Conservation (phyloP, 768 basidiomycete genomes). For the Bullera alba region DNA sequence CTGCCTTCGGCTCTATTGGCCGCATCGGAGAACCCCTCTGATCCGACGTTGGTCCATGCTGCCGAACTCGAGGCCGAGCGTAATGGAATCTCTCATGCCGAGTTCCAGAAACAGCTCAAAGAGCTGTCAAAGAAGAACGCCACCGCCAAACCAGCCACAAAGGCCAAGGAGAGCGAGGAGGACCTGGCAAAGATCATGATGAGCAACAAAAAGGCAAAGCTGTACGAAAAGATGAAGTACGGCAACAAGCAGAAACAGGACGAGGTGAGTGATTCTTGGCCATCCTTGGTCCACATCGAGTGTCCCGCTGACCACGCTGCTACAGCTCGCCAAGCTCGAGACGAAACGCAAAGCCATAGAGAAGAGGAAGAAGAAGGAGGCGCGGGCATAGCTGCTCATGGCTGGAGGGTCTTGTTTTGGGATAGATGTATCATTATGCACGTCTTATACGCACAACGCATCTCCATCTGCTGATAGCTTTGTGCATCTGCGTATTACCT, state of each 20-base stretch:
- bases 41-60: slow-evolving; percentile 65
- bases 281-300: neutral
- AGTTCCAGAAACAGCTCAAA: slow-evolving; percentile 69
- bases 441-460: too few relatives aligned
- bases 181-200: slow-evolving; percentile 98
- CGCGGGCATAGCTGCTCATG: too few relatives aligned
- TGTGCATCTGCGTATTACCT: too few relatives aligned
- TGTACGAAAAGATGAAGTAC: slow-evolving; percentile 90
- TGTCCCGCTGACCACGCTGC: neutral
- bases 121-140: slow-evolving; percentile 48
- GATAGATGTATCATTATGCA: too few relatives aligned
- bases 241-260: slow-evolving; percentile 65
- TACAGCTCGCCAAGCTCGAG: slow-evolving; percentile 59
- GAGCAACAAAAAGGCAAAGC: slow-evolving; percentile 87
- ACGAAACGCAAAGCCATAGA: slow-evolving; percentile 55
- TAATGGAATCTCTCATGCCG: slow-evolving; percentile 68
- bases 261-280: slow-evolving; percentile 57
- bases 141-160: slow-evolving; percentile 46
- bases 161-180: slow-evolving; percentile 52
- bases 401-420: too few relatives aligned
- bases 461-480: too few relatives aligned
- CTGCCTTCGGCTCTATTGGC: slow-evolving; percentile 47
- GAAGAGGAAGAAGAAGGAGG: slow-evolving; percentile 53
- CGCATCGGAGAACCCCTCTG: slow-evolving; percentile 49
- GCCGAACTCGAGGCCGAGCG: slow-evolving; percentile 91